Conservation (phyloP, 176 grass and related monocot genomes). For the Eremochloa ophiuroides region DNA sequence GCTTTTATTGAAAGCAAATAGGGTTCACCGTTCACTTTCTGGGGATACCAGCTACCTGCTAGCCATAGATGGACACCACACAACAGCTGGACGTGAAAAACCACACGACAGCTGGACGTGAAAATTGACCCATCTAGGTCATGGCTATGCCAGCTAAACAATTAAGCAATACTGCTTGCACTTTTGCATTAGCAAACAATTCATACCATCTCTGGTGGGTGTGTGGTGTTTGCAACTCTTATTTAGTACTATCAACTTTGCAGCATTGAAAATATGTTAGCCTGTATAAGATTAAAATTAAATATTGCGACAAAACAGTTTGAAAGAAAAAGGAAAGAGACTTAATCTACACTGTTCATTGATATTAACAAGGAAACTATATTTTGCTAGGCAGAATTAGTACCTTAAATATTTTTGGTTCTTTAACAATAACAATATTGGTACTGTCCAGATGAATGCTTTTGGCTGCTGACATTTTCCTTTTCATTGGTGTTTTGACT, state of each 20-base stretch:
- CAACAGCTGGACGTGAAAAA: too few species aligned
- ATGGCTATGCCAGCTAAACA: background rate
- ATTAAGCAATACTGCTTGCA: background rate
- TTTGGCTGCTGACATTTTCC: background rate
- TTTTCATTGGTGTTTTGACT: background rate
- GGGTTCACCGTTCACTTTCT: too few species aligned
- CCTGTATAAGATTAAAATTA: background rate
- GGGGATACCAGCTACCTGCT: too few species aligned
- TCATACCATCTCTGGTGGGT: background rate
- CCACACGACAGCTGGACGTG: too few species aligned
- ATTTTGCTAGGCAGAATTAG: background rate
- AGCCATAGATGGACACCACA: too few species aligned
- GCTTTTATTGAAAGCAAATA: too few species aligned
- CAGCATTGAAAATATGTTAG: background rate
- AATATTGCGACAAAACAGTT: background rate
- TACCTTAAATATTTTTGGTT: background rate
- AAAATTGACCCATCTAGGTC: background rate
- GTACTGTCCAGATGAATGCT: background rate
- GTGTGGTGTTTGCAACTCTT: background rate
- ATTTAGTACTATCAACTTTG: background rate
- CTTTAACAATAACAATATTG: background rate
- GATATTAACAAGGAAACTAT: background rate
- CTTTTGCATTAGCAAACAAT: conserved; percentile 3
- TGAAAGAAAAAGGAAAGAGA: background rate
- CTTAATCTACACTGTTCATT: background rate